These are phyloP conservation scores for Hypoxylon sp. DNA, from an alignment of 2,329 filamentous ascomycete species.

Conservation along the genomic window DNA sequence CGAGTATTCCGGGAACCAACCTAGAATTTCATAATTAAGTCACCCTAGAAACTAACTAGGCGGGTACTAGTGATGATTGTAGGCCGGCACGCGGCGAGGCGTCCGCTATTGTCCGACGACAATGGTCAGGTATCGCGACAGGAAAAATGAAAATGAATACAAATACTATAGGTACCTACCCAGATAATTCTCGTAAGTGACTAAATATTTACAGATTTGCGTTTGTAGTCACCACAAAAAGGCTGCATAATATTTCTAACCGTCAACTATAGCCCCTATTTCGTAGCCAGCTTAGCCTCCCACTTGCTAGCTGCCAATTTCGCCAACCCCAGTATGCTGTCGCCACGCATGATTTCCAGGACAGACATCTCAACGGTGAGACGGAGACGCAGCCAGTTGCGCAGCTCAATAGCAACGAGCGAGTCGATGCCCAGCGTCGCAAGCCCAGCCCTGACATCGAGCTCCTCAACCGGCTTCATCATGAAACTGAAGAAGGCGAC, in stretches of 20 bases:
- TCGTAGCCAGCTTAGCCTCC: neutral
- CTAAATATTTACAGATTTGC: too few species aligned
- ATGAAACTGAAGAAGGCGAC: slow-evolving; percentile 1
- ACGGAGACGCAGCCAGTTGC: neutral
- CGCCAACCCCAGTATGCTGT: neutral
- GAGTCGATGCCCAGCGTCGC: neutral
- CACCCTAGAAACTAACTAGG: too few species aligned
- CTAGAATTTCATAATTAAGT: too few species aligned
- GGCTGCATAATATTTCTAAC: neutral
- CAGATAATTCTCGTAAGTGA: too few species aligned
- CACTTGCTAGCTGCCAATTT: neutral
- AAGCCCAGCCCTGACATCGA: neutral
- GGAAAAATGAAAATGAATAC: too few species aligned
- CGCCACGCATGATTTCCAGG: neutral
- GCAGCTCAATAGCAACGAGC: neutral
- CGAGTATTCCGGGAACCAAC: too few species aligned
- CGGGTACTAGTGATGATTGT: too few species aligned
- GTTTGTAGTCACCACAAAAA: neutral
- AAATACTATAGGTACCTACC: too few species aligned
- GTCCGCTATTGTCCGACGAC: too few species aligned
- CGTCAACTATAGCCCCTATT: neutral
- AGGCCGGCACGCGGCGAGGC: too few species aligned
- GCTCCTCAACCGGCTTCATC: neutral
- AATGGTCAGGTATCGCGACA: too few species aligned
- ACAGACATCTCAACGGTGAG: neutral